Evolutionary conservation across 2,329 filamentous ascomycete genomes (phyloP).

Genomic region (Aspergillus sp.): DNA sequence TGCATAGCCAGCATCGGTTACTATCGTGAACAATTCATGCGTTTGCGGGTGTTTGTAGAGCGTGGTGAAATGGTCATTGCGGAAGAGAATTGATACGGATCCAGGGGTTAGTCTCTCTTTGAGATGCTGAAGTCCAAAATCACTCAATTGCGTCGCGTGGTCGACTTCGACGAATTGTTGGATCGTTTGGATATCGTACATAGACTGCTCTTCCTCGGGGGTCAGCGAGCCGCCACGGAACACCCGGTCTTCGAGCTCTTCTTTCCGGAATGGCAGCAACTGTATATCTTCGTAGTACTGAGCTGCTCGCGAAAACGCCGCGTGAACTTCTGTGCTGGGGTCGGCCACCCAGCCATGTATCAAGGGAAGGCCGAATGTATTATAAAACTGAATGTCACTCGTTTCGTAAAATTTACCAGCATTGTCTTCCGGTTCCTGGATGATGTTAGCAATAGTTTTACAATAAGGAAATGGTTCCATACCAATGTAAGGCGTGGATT

Average conservation of each 20-base stretch:
- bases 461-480: constrained; percentile 4
- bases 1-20: constrained; percentile 88
- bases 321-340: constrained; percentile 59
- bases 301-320: constrained; percentile 66
- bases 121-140: constrained; percentile 70
- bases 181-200: constrained; percentile 77
- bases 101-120: constrained; percentile 64
- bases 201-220: constrained; percentile 66
- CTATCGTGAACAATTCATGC: constrained; percentile 68
- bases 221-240: constrained; percentile 54
- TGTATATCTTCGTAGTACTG: constrained; percentile 88
- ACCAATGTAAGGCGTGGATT: constrained; percentile 77
- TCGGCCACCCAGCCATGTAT: constrained; percentile 86
- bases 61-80: constrained; percentile 96
- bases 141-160: constrained; percentile 81
- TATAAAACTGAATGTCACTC: constrained; percentile 81
- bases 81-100: constrained; percentile 81
- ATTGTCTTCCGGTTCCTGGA: constrained; percentile 26
- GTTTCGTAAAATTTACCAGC: constrained; percentile 83
- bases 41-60: constrained; percentile 81
- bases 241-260: constrained; percentile 79
- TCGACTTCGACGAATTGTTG: constrained; percentile 67
- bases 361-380: constrained; percentile 78
- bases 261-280: constrained; percentile 78
- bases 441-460: constrained; percentile 32